Base-by-base conservation (phyloP, 345 rosid species). In the Aethionema arabicum region DNA sequence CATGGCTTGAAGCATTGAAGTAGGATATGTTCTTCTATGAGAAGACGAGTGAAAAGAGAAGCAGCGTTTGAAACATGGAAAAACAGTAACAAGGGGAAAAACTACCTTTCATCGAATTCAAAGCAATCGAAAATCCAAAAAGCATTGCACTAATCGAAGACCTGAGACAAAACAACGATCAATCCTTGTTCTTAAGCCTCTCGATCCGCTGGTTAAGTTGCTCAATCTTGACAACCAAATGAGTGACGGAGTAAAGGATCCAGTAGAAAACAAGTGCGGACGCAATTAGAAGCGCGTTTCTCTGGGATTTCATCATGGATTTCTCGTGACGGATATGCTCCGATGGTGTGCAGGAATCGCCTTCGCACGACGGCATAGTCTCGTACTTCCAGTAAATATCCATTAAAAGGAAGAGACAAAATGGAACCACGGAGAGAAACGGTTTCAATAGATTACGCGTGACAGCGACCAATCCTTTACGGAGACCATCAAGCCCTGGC, bases 381-480 rank as follows among this genome's bases (percentile, higher is more conserved):
- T 90, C 97, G 83, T 87, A 87, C 69, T 90, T 87, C 97, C 97
- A 90, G 78, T 85, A 90, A 52, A 87, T 90, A 55, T 90, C 97
- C 95, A 87, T 83, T 0, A 90, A 67, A 0, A 90, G 84, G 68
- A 90, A 90, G 69, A 90, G 78, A 68, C 93, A 85, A 55, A 90
- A 87, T 2, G 97, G 97, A 1, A 90, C 88, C n/a, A 90, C 84
- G 32, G 95, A 85, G 21, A 90, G 56, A 75, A 90, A 87, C 10
- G 97, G 97, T 74, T 83, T 90, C 65, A 90, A 74, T 54, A 90
- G 95, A 74, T 82, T 90, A 45, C 88, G 90, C 7, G 95, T 90
- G 29, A 90, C 97, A 11, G 93, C 84, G 62, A 85, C 67, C 8
- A 90, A 76, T 13, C 97, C 95, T 59, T 70, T 76, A 6, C 95